A percentile compares a stretch with the other conserved stretches of the same genome.
phyloP scores from a whole-genome alignment of 768 basidiomycete species.

The Lactifluus subvellereus region DNA sequence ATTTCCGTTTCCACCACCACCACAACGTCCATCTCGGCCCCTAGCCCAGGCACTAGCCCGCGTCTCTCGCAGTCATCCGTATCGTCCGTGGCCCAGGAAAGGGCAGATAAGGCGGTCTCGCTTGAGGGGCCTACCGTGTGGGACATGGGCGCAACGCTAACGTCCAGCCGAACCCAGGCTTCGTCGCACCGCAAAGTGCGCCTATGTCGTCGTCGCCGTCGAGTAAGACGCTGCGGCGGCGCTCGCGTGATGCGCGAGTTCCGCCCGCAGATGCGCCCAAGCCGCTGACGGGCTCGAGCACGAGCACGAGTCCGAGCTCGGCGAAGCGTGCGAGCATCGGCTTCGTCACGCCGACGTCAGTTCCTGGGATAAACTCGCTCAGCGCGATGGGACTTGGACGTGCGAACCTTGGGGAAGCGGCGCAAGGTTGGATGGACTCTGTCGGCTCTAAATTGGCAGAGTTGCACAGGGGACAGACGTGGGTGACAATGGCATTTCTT shows the following conservation, averaged over 20 bases:
- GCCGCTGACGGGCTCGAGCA: slow-evolving; percentile 15
- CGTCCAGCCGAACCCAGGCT: slow-evolving; percentile 31
- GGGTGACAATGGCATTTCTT: slow-evolving; percentile 29
- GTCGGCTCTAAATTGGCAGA: slow-evolving; percentile 51
- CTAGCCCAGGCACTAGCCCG: slow-evolving; percentile 30
- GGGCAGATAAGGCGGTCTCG: background rate
- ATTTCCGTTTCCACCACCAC: slow-evolving; percentile 22
- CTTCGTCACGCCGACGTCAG: slow-evolving; percentile 34
- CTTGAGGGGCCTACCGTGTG: slow-evolving; percentile 38
- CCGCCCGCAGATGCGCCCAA: slow-evolving; percentile 28
- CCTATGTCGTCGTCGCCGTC: slow-evolving; percentile 1
- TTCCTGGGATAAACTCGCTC: slow-evolving; percentile 37
- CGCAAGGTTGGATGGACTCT: slow-evolving; percentile 39
- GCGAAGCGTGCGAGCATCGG: slow-evolving; percentile 22
- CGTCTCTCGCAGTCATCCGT: slow-evolving; percentile 43
- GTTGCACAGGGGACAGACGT: slow-evolving; percentile 50
- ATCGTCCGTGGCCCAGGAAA: slow-evolving; percentile 37
- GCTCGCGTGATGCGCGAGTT: slow-evolving; percentile 28
- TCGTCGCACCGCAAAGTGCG: background rate
- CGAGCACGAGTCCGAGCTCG: slow-evolving; percentile 9
- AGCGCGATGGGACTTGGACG: slow-evolving; percentile 26
- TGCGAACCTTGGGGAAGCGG: slow-evolving; percentile 29
- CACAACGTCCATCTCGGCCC: slow-evolving; percentile 26
- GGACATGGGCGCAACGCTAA: slow-evolving; percentile 47
- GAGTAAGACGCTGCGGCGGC: slow-evolving; percentile 24